phyloP scores from a whole-genome alignment of 2,329 filamentous ascomycete species.

The Cadophora sp. region DNA sequence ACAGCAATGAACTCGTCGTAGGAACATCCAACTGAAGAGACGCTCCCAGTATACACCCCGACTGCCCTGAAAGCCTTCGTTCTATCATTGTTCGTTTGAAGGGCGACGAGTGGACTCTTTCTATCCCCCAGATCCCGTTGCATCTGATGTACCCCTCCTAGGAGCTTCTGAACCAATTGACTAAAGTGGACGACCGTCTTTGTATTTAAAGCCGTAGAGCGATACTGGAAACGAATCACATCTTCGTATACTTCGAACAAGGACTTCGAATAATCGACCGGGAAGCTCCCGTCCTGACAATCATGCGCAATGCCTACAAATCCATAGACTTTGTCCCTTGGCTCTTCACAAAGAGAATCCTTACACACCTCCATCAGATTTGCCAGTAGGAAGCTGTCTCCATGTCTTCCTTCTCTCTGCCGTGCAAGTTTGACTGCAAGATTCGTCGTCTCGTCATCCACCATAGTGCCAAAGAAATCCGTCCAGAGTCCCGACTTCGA shows the following conservation, averaged over 20 bases:
- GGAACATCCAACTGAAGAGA: slow-evolving; percentile 19
- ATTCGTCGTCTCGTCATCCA: slow-evolving; percentile 3
- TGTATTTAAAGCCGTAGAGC: background rate
- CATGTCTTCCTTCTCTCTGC: slow-evolving; percentile 26
- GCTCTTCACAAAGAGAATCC: slow-evolving; percentile 39
- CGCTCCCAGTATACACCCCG: background rate
- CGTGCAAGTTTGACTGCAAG: slow-evolving; percentile 21
- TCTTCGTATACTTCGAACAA: slow-evolving; percentile 28
- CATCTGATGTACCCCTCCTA: background rate
- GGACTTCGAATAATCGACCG: slow-evolving; percentile 41
- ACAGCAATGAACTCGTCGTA: slow-evolving; percentile 21
- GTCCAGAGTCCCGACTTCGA: slow-evolving; percentile 15
- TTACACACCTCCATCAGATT: slow-evolving; percentile 36
- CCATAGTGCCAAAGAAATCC: slow-evolving; percentile 16
- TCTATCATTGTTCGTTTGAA: background rate
- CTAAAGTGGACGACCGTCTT: slow-evolving; percentile 25
- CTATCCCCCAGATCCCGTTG: slow-evolving; percentile 2
- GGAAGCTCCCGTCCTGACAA: slow-evolving; percentile 35
- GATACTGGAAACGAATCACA: slow-evolving; percentile 23
- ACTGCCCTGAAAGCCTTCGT: slow-evolving; percentile 11
- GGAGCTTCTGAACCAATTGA: slow-evolving; percentile 18
- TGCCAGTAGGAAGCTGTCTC: slow-evolving; percentile 23
- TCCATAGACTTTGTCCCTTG: slow-evolving; percentile 44
- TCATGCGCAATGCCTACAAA: slow-evolving; percentile 43
- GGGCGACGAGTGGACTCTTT: background rate